Evolutionary conservation across 2,329 filamentous ascomycete genomes (phyloP).

Genomic region (Aspergillus ruber): DNA sequence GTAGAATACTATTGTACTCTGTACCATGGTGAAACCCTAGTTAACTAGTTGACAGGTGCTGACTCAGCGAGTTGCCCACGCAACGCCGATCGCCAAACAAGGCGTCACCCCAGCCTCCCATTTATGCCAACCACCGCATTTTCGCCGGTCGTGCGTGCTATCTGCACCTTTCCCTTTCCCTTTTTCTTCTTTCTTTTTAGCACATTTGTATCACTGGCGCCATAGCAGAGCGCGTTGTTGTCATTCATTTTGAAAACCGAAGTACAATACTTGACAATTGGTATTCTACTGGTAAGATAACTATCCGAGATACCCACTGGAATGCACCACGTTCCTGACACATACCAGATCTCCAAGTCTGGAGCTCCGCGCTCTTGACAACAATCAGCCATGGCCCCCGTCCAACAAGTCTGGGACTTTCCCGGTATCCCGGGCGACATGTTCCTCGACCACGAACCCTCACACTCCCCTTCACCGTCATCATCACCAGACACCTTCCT

Average conservation of each 20-base stretch:
- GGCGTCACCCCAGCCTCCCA: conserved; percentile 30
- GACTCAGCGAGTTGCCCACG: conserved; percentile 25
- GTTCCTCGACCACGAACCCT: conserved; percentile 8
- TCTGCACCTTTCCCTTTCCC: conserved; percentile 4
- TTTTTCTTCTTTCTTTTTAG: background rate
- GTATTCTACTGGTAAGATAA: conserved; percentile 1
- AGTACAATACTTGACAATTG: no score
- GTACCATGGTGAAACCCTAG: background rate
- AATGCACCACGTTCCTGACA: conserved; percentile 7
- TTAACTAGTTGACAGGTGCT: conserved; percentile 3
- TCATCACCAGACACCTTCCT: background rate
- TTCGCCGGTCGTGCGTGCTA: conserved; percentile 9
- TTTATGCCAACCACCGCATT: conserved; percentile 33
- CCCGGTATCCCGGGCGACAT: conserved; percentile 17
- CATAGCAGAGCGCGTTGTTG: background rate
- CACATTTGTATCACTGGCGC: background rate
- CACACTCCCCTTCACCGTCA: conserved; percentile 4
- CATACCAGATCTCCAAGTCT: conserved; percentile 15
- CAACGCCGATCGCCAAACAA: conserved; percentile 20
- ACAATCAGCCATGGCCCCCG: conserved; percentile 24
- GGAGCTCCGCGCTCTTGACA: conserved; percentile 32
- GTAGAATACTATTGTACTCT: background rate
- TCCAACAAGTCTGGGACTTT: conserved; percentile 16
- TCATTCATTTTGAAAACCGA: background rate
- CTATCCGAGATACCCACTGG: background rate